Conservation (phyloP, 2,329 filamentous ascomycete species). For the Gnomoniopsis sp. region DNA sequence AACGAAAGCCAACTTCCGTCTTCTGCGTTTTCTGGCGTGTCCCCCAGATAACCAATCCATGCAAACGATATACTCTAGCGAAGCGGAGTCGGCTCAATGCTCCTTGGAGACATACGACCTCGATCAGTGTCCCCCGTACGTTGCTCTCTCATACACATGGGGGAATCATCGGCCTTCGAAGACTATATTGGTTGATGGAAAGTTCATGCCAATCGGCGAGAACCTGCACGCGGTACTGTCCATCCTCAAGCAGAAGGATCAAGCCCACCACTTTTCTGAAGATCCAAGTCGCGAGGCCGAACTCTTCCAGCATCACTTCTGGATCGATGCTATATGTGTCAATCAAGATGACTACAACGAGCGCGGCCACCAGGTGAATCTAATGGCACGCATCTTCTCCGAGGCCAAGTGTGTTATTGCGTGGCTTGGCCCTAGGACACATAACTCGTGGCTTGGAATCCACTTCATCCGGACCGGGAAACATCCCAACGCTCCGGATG, state of each 20-base stretch:
- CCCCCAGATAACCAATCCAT: not conserved
- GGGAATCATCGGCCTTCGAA: slow-evolving; percentile 10
- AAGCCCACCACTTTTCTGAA: slow-evolving; percentile 5
- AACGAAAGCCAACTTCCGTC: not conserved
- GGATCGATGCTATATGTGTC: slow-evolving; percentile 20
- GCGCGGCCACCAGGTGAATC: slow-evolving; percentile 20
- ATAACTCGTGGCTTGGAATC: not conserved
- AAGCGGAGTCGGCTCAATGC: not conserved
- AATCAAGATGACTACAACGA: slow-evolving; percentile 17
- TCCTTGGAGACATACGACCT: slow-evolving; percentile 19
- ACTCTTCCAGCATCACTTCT: slow-evolving; percentile 8
- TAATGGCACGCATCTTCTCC: slow-evolving; percentile 15
- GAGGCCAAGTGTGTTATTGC: slow-evolving; percentile 4
- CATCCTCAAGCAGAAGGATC: slow-evolving; percentile 2
- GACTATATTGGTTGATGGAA: slow-evolving; percentile 13
- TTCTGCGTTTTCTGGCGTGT: not conserved
- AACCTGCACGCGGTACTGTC: slow-evolving; percentile 16
- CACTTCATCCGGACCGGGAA: not conserved
- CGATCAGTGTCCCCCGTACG: slow-evolving; percentile 20
- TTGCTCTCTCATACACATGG: slow-evolving; percentile 26
- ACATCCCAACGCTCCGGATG: not conserved
- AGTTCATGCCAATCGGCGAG: slow-evolving; percentile 13
- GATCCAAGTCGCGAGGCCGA: slow-evolving; percentile 1
- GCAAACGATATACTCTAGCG: not conserved
- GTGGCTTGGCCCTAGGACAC: not conserved